A percentile compares a stretch with the other conserved stretches of the same genome.
Evolutionary conservation across 2,329 filamentous ascomycete species (phyloP).

Genomic region (Epichloe glyceriae): DNA sequence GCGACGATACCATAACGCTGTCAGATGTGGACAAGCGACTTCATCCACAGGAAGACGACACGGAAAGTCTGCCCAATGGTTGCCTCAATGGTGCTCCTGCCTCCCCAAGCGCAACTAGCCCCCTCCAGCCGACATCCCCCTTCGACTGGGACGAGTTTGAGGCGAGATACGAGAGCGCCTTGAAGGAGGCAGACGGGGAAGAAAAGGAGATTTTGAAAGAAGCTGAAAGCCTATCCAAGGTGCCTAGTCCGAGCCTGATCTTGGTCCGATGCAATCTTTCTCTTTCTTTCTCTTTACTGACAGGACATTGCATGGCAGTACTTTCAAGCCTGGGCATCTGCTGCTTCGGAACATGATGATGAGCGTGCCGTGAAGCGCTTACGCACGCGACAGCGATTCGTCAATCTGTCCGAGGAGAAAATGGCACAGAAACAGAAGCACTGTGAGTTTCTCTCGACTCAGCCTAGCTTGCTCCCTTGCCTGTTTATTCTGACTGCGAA

Average conservation of each 20-base stretch:
- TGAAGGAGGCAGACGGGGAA: slow-evolving; percentile 46
- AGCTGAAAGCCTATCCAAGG: slow-evolving; percentile 54
- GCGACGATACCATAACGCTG: slow-evolving; percentile 10
- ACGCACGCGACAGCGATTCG: slow-evolving; percentile 65
- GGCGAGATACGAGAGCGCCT: slow-evolving; percentile 50
- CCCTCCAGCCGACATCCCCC: slow-evolving; percentile 35
- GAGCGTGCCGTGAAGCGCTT: slow-evolving; percentile 67
- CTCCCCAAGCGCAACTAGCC: slow-evolving; percentile 17
- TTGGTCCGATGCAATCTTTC: not conserved
- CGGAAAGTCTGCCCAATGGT: slow-evolving; percentile 24
- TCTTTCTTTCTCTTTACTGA: not conserved
- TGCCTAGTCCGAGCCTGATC: slow-evolving; percentile 16
- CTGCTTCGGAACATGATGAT: slow-evolving; percentile 59
- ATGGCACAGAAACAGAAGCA: slow-evolving; percentile 67
- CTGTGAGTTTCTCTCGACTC: slow-evolving; percentile 40
- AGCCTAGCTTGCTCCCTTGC: not conserved
- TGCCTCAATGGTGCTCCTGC: slow-evolving; percentile 17
- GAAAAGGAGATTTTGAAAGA: slow-evolving; percentile 56
- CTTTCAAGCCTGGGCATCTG: slow-evolving; percentile 67
- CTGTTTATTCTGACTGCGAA: slow-evolving; percentile 8
- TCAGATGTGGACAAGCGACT: slow-evolving; percentile 11
- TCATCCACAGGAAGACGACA: slow-evolving; percentile 19
- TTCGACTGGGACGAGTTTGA: slow-evolving; percentile 76
- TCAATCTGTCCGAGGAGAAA: slow-evolving; percentile 58
- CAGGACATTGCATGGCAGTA: slow-evolving; percentile 37